These are phyloP conservation scores for Yamadazyma friedrichii DNA, from an alignment of 1,139 yeast genomes.

Conservation along the genomic window DNA sequence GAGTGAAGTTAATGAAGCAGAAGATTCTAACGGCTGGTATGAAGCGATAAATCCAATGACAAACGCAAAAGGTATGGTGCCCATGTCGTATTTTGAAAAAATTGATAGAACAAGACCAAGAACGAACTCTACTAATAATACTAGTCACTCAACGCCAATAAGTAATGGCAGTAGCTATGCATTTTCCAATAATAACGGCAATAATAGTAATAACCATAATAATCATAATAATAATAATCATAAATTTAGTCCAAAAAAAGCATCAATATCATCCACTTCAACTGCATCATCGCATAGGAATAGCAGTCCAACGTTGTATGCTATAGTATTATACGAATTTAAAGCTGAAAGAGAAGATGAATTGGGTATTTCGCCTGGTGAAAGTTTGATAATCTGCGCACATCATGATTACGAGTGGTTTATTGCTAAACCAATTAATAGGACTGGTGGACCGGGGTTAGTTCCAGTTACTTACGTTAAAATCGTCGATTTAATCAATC, in stretches of 20 bases:
- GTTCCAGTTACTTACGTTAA: conserved; percentile 91
- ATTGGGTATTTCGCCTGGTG: conserved; percentile 79
- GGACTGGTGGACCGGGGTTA: conserved; percentile 95
- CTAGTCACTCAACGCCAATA: neutral
- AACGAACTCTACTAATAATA: conserved; percentile 10
- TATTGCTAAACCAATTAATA: conserved; percentile 92
- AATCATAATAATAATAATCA: neutral
- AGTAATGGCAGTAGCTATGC: neutral
- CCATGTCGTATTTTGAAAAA: conserved; percentile 78
- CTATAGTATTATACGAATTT: conserved; percentile 68
- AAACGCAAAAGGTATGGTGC: conserved; percentile 80
- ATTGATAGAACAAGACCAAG: conserved; percentile 58
- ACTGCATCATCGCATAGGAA: conserved; percentile 12
- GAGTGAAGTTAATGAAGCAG: conserved; percentile 46
- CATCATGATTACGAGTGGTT: conserved; percentile 97
- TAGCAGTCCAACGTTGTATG: conserved; percentile 41
- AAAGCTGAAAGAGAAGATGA: conserved; percentile 90
- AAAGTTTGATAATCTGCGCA: conserved; percentile 88
- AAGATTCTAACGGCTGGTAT: conserved; percentile 61
- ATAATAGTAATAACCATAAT: neutral
- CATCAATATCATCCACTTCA: conserved; percentile 5
- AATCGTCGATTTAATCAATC: conserved; percentile 68
- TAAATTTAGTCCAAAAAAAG: conserved; percentile 2
- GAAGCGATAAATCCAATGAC: conserved; percentile 88
- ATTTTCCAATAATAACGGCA: neutral